phyloP scores from a whole-genome alignment of 1,284 basidiomycete genomes.

The Tilletia walkeri region DNA sequence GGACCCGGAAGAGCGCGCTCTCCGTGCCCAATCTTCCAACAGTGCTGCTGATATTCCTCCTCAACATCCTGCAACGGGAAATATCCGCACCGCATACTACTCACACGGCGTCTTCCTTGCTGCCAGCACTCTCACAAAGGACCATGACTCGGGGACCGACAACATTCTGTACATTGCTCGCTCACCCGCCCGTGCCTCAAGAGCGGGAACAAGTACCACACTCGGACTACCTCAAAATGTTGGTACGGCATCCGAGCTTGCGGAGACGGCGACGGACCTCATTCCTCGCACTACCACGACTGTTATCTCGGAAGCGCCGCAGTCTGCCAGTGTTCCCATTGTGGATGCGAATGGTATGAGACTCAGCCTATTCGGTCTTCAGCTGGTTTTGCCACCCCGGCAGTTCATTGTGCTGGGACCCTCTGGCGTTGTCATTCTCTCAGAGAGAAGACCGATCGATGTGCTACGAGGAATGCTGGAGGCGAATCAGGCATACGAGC shows the following conservation, averaged over 20 bases:
- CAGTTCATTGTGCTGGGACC: slow-evolving; percentile 84
- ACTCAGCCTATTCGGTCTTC: slow-evolving; percentile 74
- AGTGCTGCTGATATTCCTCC: slow-evolving; percentile 10
- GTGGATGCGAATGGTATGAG: slow-evolving; percentile 38
- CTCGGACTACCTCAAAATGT: neutral
- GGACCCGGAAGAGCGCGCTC: neutral
- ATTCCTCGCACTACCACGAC: slow-evolving; percentile 25
- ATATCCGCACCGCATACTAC: slow-evolving; percentile 19
- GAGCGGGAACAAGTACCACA: neutral
- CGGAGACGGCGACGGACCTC: slow-evolving; percentile 26
- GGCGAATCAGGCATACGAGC: slow-evolving; percentile 35
- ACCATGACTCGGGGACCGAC: slow-evolving; percentile 5
- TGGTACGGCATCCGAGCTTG: slow-evolving; percentile 16
- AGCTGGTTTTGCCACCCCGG: slow-evolving; percentile 70
- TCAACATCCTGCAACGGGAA: slow-evolving; percentile 14
- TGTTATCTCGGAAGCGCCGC: slow-evolving; percentile 24
- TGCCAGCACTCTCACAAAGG: slow-evolving; percentile 14
- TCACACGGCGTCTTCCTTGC: slow-evolving; percentile 26
- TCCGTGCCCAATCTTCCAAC: neutral
- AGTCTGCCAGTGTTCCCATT: neutral
- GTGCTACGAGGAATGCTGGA: slow-evolving; percentile 64
- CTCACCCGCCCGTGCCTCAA: neutral
- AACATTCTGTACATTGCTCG: slow-evolving; percentile 17
- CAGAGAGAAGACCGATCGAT: slow-evolving; percentile 80
- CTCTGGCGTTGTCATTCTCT: slow-evolving; percentile 75